phyloP scores from a whole-genome alignment of 2,329 filamentous ascomycete genomes.

The Diaporthe australafricana region DNA sequence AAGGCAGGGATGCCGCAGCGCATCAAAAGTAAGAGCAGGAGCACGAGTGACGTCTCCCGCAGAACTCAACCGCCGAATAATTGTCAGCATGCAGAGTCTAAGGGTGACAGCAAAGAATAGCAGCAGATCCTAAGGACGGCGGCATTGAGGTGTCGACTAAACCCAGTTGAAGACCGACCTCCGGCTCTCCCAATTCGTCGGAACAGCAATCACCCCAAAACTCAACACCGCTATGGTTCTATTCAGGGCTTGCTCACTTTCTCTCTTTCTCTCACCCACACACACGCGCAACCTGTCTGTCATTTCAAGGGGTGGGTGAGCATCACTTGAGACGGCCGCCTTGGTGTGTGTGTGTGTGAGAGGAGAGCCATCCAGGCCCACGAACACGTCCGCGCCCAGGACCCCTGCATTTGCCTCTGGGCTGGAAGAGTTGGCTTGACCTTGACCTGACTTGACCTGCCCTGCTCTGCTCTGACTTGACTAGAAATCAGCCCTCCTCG shows the following conservation, averaged over 20 bases:
- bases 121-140: neutral
- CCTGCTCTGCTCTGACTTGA: neutral
- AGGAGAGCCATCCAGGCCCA: slow-evolving; percentile 1
- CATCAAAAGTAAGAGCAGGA: neutral
- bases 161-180: slow-evolving; percentile 15
- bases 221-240: neutral
- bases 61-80: slow-evolving; percentile 10
- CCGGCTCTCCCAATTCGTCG: slow-evolving; percentile 22
- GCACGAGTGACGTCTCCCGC: neutral
- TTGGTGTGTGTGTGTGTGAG: slow-evolving; percentile 13
- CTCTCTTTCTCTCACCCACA: no score
- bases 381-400: neutral
- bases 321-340: slow-evolving; percentile 29
- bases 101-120: slow-evolving; percentile 18
- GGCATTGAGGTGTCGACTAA: slow-evolving; percentile 4
- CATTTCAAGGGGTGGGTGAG: slow-evolving; percentile 17
- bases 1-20: neutral
- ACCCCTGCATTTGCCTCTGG: slow-evolving; percentile 5
- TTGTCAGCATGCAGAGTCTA: slow-evolving; percentile 18
- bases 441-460: neutral
- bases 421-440: neutral
- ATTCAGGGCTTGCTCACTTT: neutral
- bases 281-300: neutral
- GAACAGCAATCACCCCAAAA: neutral
- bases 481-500: neutral